A percentile compares a stretch with the other conserved stretches of the same genome.
These are phyloP conservation scores for Comarum palustre DNA, from an alignment of 306 rosid species.

Conservation along the genomic window DNA sequence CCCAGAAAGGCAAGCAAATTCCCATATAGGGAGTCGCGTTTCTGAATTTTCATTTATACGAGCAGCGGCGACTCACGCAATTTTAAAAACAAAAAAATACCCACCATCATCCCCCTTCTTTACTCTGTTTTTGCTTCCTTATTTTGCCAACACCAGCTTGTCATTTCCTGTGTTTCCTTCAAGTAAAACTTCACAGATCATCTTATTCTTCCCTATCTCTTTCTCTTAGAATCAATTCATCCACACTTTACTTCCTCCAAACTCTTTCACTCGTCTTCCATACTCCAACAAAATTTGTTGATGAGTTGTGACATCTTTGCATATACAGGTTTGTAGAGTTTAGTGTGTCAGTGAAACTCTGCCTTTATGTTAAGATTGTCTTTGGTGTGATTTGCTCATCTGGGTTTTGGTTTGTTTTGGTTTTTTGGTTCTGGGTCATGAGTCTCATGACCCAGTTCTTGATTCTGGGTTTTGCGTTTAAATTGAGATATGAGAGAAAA, in stretches of 20 bases:
- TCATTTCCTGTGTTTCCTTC: neutral
- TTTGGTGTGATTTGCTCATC: constrained; percentile 22
- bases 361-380: neutral
- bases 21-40: constrained; percentile 25
- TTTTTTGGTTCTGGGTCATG: neutral
- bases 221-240: constrained; percentile 25
- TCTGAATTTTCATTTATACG: neutral
- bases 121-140: neutral
- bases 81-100: constrained; percentile 6
- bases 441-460: constrained; percentile 17
- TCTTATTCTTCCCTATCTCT: constrained; percentile 5
- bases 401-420: constrained; percentile 11
- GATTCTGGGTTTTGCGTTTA: constrained; percentile 25
- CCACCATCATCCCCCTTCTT: neutral
- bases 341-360: constrained; percentile 11
- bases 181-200: neutral
- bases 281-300: constrained; percentile 21
- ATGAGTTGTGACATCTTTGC: constrained; percentile 19
- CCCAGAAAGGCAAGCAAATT: neutral
- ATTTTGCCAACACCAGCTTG: constrained; percentile 2
- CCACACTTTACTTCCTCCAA: constrained; percentile 19
- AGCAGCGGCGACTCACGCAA: constrained; percentile 30
- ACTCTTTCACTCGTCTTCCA: constrained; percentile 12
- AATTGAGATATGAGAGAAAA: constrained; percentile 26
- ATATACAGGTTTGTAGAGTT: constrained; percentile 29